Base-by-base conservation (phyloP, 1,284 basidiomycete species). In the Heliocybe sulcata region DNA sequence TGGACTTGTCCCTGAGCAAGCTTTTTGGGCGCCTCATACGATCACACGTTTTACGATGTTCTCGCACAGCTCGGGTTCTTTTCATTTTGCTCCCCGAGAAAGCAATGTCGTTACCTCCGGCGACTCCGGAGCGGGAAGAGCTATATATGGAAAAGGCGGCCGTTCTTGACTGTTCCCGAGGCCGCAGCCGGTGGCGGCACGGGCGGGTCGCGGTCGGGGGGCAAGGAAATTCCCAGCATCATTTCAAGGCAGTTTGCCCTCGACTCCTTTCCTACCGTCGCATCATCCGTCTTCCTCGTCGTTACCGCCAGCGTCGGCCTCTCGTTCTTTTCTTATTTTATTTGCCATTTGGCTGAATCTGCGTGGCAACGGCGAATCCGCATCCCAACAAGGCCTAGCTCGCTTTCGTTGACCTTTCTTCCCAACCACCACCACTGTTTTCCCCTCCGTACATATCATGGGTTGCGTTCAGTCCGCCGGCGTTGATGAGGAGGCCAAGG, bases 401-500 rank as follows among this genome's bases (percentile, higher is more conserved):
- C 38, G 4, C 4, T 42, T 42, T 20, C 38, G 9, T 16, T 35
- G 33, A 35, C 38, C 38, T 42, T 42, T 42, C 12, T 45, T 54
- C 23, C 55, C 51, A 27, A 49, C 38, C 20, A 38, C 53, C 55
- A 12, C 53, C 20, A 50, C 33, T 47, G 53, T 61, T 52, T 54
- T 45, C 27, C 45, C 49, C 49, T 54, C 52, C 53, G 59, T 54
- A 60, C 61, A n/a, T 25, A 31, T 16, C 38, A 90, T 90, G 88
- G 87, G 88, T 72, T 90, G 88, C 64, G 82, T 82, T 23, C 83
- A 87, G 68, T 87, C 84, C 54, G 73, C 85, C 38, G 77, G 76
- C 57, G 72, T 86, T 62, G 87, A 90, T 66, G 83, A 83, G 61
- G 86, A 88, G 76, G 89, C 88, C 58, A 90, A 87, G 73, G 87